Percentiles rank a stretch among this genome's conserved stretches.
Evolutionary conservation across 73 alveolate genomes (phyloP).

Genomic region (Paraurostyla sp.): DNA sequence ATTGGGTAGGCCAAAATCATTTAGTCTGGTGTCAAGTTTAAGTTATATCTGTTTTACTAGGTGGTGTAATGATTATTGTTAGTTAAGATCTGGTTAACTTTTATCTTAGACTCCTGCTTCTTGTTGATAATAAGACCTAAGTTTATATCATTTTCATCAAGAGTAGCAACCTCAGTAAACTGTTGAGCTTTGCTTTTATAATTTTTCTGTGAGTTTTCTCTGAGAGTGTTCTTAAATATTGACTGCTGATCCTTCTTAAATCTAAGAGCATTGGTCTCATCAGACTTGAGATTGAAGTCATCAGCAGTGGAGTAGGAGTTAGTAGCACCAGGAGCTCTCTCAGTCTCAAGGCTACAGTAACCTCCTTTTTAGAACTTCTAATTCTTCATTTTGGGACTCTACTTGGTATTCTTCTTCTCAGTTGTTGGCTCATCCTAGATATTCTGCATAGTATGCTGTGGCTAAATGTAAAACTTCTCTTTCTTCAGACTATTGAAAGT

Average conservation of each 20-base stretch:
- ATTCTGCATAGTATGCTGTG: too few species aligned
- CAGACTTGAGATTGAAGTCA: constrained; percentile 5
- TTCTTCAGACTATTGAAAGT: background rate
- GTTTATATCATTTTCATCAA: constrained; percentile 2
- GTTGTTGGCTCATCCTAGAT: constrained; percentile 32
- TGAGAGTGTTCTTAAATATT: too few species aligned
- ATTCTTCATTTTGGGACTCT: background rate
- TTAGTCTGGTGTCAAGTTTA: background rate
- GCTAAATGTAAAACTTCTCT: too few species aligned
- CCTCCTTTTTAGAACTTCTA: background rate
- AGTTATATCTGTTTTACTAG: background rate
- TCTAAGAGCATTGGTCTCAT: background rate
- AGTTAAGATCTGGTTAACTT: constrained; percentile 15
- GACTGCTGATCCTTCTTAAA: constrained; percentile 26
- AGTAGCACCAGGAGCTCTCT: constrained; percentile 20
- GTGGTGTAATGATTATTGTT: background rate
- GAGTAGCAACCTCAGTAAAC: constrained; percentile 1
- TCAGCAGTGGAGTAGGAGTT: constrained; percentile 40
- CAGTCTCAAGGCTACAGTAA: constrained; percentile 17
- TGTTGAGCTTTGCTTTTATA: too few species aligned
- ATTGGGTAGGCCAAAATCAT: too few species aligned
- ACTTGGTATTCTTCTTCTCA: constrained; percentile 12
- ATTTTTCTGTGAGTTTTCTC: too few species aligned
- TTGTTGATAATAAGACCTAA: background rate
- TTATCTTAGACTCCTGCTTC: background rate